Conservation (phyloP, 2,329 filamentous ascomycete species). For the Myriosclerotinia duriaeana region DNA sequence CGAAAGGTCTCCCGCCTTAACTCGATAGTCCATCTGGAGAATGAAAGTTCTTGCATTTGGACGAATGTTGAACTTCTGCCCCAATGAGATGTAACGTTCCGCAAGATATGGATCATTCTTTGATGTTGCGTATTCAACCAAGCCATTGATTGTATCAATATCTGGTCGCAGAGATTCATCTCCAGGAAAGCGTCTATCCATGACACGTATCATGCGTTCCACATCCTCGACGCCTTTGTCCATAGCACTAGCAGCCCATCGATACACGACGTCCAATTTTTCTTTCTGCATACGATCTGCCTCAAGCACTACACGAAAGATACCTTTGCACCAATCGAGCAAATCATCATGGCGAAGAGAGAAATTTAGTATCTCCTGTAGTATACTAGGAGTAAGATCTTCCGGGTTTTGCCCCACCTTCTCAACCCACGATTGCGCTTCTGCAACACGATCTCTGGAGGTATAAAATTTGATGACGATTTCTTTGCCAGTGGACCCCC, state of each 20-base stretch:
- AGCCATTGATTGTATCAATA: conserved; percentile 70
- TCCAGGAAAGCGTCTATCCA: conserved; percentile 53
- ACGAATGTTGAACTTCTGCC: conserved; percentile 61
- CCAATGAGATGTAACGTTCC: conserved; percentile 69
- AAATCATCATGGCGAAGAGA: conserved; percentile 56
- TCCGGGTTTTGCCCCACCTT: conserved; percentile 40
- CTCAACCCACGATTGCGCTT: conserved; percentile 67
- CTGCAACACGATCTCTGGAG: conserved; percentile 53
- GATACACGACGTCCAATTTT: conserved; percentile 70
- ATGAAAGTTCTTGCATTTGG: conserved; percentile 70
- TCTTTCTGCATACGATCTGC: conserved; percentile 48
- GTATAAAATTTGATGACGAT: conserved; percentile 64
- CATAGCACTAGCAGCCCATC: conserved; percentile 69
- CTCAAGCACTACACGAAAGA: conserved; percentile 52
- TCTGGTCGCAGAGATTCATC: conserved; percentile 56
- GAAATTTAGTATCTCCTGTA: conserved; percentile 58
- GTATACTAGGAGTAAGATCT: conserved; percentile 32
- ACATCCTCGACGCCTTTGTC: conserved; percentile 72
- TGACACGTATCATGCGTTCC: conserved; percentile 68
- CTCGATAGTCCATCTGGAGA: conserved; percentile 72
- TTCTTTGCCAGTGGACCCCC: conserved; percentile 49
- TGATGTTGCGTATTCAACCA: conserved; percentile 72
- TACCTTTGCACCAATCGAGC: conserved; percentile 58
- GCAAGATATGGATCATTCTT: conserved; percentile 69
- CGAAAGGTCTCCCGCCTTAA: conserved; percentile 70